These are phyloP conservation scores for Panicum miliaceum DNA, from an alignment of 176 grass and related monocot species.

Conservation along the genomic window DNA sequence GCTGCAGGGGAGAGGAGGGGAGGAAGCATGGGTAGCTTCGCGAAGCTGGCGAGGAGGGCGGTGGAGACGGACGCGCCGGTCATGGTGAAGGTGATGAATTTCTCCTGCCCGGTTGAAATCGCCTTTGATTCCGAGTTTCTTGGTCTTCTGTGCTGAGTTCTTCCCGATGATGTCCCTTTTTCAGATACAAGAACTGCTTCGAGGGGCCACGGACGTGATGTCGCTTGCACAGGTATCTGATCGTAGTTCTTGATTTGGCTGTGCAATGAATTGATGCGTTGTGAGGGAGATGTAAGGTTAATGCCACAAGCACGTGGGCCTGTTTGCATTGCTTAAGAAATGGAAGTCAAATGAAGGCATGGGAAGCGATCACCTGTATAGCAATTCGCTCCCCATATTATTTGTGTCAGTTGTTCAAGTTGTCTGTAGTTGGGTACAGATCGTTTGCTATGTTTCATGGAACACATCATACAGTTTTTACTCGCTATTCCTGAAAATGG, in stretches of 20 bases:
- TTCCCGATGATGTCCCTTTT: slow-evolving; percentile 9
- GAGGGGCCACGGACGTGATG: slow-evolving; percentile 60
- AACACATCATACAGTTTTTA: neutral
- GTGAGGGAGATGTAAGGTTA: neutral
- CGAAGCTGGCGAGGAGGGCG: slow-evolving; percentile 67
- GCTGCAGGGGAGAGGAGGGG: slow-evolving; percentile 2
- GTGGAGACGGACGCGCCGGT: slow-evolving; percentile 86
- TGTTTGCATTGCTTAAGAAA: neutral
- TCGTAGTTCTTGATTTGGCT: slow-evolving; percentile 9
- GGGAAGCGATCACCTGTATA: neutral
- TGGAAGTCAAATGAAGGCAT: neutral
- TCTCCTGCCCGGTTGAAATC: neutral
- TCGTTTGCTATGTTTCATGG: neutral
- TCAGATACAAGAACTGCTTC: slow-evolving; percentile 87
- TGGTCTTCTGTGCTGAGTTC: slow-evolving; percentile 1
- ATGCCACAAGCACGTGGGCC: neutral
- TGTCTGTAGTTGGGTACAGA: neutral
- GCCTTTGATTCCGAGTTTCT: slow-evolving; percentile 29
- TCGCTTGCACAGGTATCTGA: slow-evolving; percentile 86
- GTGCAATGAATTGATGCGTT: neutral
- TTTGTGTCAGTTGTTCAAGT: neutral
- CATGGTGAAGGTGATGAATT: slow-evolving; percentile 77
- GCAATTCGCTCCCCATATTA: neutral
- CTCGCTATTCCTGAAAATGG: neutral
- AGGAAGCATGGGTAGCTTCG: slow-evolving; percentile 63